Evolutionary conservation across 31 red algal species (phyloP), one percentile per base, ranked within the genome.

Genomic region (Asparagopsis taxiformis): DNA sequence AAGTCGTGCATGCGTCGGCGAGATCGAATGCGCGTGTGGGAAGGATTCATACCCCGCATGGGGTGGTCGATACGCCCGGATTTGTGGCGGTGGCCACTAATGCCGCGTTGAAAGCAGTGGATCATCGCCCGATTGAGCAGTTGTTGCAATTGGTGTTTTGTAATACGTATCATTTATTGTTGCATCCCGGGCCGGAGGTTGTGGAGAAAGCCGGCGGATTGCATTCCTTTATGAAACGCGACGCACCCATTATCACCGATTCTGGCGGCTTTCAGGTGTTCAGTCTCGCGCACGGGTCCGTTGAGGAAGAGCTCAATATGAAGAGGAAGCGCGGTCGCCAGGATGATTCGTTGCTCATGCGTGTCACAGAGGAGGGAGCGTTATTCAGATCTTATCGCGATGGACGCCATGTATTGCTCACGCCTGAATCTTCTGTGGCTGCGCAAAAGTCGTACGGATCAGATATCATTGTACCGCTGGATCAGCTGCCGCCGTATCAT

Each of bases 221-320:
- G 25, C 97, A 99, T 67, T 43, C 32, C 0, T 99, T 93, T 55
- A 99, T 93, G 75, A 43, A 89, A 0, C 79, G 97, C 25, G 38
- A 80, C 43, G 37, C 68, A 37, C 92, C 91, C 3, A 84, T 99
- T 52, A 95, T 99, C 6, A 99, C 97, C 0, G 97, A 99, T 55
- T 93, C 89, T 34, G 97, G 97, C 21, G 97, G 97, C 34, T 99
- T 99, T 58, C 97, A 99, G 72, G 91, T 99, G 24, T 95, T 99
- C 56, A 85, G 76, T 33, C 68, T 99, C 21, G 78, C 85, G 16
- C 88, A 99, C 65, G 96, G 96, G 9, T 82, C 78, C 24, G 96
- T 99, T 1, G 48, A 81, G 36, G 91, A 91, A 57, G 96, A 99
- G 60, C 79, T 99, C 66, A 99, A 94, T 62, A 95, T 92, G 88